A percentile compares a stretch with the other conserved stretches of the same genome.
These are phyloP conservation scores for Debaryomyces subglobosus DNA, from an alignment of 1,139 yeast genomes.

Conservation along the genomic window DNA sequence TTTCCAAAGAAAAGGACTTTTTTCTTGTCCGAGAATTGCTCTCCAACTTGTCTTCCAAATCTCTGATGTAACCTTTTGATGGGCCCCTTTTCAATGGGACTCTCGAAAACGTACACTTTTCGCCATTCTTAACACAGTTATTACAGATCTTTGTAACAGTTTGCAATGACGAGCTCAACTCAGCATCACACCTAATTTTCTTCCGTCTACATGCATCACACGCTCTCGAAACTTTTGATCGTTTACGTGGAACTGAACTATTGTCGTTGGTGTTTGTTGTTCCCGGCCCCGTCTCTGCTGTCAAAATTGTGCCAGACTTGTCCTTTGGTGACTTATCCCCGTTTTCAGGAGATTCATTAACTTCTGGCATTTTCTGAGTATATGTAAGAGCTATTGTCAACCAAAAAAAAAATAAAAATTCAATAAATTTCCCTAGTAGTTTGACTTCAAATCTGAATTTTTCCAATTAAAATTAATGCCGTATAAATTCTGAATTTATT, in stretches of 20 bases:
- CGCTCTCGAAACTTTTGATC: constrained; percentile 70
- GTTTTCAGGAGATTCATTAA: background rate
- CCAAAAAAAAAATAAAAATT: background rate
- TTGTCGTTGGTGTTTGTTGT: constrained; percentile 1
- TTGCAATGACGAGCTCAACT: constrained; percentile 43
- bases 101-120: constrained; percentile 63
- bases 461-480: background rate
- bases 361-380: background rate
- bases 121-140: constrained; percentile 57
- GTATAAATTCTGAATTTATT: background rate
- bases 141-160: constrained; percentile 55
- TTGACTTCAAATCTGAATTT: background rate
- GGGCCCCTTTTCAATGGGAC: constrained; percentile 80
- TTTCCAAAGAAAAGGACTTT: constrained; percentile 12
- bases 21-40: constrained; percentile 6
- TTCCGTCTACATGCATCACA: constrained; percentile 70
- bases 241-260: constrained; percentile 37
- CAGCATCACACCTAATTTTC: constrained; percentile 66
- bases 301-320: background rate
- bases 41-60: constrained; percentile 39
- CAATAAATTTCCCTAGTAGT: background rate
- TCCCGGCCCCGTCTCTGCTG: background rate
- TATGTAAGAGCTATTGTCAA: background rate
- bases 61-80: constrained; percentile 64
- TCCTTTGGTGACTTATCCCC: constrained; percentile 5